Base-by-base conservation (phyloP, 345 rosid species). In the Rubroshorea leprosula region DNA sequence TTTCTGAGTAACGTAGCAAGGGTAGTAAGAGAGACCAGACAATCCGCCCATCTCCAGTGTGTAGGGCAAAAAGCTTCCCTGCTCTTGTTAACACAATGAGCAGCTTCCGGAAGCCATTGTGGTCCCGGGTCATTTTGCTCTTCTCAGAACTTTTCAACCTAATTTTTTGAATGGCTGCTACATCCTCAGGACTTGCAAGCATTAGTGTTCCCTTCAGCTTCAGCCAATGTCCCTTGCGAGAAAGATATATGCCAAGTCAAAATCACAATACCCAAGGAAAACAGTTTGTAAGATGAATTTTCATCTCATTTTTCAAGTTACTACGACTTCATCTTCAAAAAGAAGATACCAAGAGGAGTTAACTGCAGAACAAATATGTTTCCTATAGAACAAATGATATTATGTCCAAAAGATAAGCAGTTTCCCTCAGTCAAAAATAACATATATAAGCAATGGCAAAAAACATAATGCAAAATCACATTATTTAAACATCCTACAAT, bases 81-180 rank as follows among this genome's bases (percentile, higher is more conserved):
- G 96, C 81, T 58, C 75, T 82, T 10, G 95, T 90, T 51, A 94
- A 90, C 26, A 83, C 95, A 64, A 90, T 76, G 24, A 94, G 83
- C 69, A 90, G 68, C 81, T 90, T 94, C 62, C 99, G 79, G 59
- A 94, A 94, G 68, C 99, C 97, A 73, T 94, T 94, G 72, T 84
- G 99, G 80, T 94, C 99, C 71, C 99, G 75, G 44, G 92, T 94
- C 82, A 90, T 68, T 80, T 87, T 94, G 87, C 80, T 94, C 82
- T 79, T 94, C 73, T 87, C 95, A 45, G 95, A 90, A 77, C 80
- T 80, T 73, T 80, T 83, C 73, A 93, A 63, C 74, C 97, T 82
- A 81, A 90, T 72, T 49, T 71, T 85, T 78, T 87, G 96, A 59
- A 94, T 87, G 66, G 83, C 85, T 51, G 72, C 97, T 46, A 90